These are phyloP conservation scores for Dictyostelium citrinum DNA, from an alignment of 78 protist genomes.

Conservation along the genomic window DNA sequence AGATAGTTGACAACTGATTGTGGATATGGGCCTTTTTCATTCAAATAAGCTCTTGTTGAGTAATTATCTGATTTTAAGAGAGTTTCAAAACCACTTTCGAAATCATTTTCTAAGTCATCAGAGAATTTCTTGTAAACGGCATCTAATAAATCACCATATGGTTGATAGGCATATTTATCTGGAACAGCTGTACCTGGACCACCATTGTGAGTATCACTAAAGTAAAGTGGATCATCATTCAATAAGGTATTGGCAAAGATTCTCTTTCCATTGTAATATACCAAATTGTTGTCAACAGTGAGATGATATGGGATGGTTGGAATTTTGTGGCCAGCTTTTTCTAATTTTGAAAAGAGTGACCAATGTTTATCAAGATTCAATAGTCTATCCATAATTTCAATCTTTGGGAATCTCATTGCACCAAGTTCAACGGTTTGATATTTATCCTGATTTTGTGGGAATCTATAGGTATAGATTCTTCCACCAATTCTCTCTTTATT, in stretches of 20 bases:
- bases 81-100: slow-evolving; percentile 18
- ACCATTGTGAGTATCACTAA: slow-evolving; percentile 24
- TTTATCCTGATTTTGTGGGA: background rate
- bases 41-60: slow-evolving; percentile 5
- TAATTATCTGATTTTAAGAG: background rate
- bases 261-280: slow-evolving; percentile 12
- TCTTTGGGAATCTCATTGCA: slow-evolving; percentile 49
- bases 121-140: background rate
- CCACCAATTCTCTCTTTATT: slow-evolving; percentile 30
- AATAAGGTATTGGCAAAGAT: background rate
- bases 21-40: background rate
- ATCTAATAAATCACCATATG: background rate
- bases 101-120: background rate
- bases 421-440: slow-evolving; percentile 39
- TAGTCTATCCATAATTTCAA: slow-evolving; percentile 23
- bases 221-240: slow-evolving; percentile 15
- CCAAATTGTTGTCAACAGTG: background rate
- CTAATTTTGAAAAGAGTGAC: slow-evolving; percentile 23
- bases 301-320: slow-evolving; percentile 13
- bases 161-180: background rate
- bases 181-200: slow-evolving; percentile 22
- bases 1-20: background rate
- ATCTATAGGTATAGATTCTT: slow-evolving; percentile 13
- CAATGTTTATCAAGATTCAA: background rate
- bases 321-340: background rate